Evolutionary conservation across 441 rosid genomes (phyloP).

Genomic region (Erodium chrysanthum): DNA sequence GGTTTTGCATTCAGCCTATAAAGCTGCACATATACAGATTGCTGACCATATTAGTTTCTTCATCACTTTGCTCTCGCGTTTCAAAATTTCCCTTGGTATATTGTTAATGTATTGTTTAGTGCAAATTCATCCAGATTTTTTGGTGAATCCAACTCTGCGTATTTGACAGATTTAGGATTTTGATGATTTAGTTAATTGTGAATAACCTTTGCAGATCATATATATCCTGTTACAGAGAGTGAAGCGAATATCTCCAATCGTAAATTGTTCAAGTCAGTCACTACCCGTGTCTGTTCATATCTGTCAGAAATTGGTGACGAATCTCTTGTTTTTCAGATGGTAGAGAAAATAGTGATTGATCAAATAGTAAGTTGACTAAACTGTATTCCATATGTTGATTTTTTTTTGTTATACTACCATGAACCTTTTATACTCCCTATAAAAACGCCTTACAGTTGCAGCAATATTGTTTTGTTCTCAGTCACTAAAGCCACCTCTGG

Average conservation of each 20-base stretch:
- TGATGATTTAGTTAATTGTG: slow-evolving; percentile 6
- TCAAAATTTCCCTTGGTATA: slow-evolving; percentile 54
- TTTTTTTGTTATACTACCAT: neutral
- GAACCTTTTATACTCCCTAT: slow-evolving; percentile 6
- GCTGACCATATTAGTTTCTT: slow-evolving; percentile 67
- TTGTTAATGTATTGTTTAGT: slow-evolving; percentile 14
- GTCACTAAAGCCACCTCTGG: slow-evolving; percentile 42
- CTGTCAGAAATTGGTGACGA: slow-evolving; percentile 61
- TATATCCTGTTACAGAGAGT: slow-evolving; percentile 20
- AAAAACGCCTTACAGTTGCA: neutral
- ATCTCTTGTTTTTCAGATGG: slow-evolving; percentile 42
- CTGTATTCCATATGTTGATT: slow-evolving; percentile 10
- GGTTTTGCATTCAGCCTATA: slow-evolving; percentile 53
- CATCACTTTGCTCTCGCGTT: slow-evolving; percentile 45
- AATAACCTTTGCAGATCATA: slow-evolving; percentile 35
- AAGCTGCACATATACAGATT: slow-evolving; percentile 56
- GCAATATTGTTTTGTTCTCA: slow-evolving; percentile 21
- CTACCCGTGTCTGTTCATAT: slow-evolving; percentile 37
- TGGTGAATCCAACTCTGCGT: neutral
- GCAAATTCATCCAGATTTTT: slow-evolving; percentile 1
- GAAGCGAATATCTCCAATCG: slow-evolving; percentile 28
- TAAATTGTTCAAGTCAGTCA: slow-evolving; percentile 41
- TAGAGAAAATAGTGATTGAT: slow-evolving; percentile 46
- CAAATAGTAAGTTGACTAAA: slow-evolving; percentile 46
- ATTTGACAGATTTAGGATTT: slow-evolving; percentile 9